Conservation (phyloP, 2,329 filamentous ascomycete species). For the Arthrinium phaeospermum region DNA sequence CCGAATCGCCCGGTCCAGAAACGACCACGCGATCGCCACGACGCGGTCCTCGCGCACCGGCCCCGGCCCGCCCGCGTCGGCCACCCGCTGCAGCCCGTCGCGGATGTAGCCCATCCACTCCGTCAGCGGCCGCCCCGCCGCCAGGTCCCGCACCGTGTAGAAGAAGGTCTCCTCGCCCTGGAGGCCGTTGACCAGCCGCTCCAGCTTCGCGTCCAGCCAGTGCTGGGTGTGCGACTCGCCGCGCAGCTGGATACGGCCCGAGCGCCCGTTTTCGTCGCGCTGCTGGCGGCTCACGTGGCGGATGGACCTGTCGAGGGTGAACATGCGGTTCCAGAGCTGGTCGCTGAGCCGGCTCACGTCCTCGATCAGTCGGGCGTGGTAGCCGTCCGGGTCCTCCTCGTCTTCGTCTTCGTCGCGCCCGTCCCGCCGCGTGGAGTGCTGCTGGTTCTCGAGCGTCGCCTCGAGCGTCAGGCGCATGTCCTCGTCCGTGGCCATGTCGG, state of each 20-base stretch:
- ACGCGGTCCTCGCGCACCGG: conserved; percentile 32
- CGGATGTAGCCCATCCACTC: conserved; percentile 33
- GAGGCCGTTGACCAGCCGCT: conserved; percentile 29
- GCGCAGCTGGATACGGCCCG: conserved; percentile 26
- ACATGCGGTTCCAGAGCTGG: conserved; percentile 30
- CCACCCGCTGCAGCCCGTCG: conserved; percentile 25
- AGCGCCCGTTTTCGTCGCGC: conserved; percentile 15
- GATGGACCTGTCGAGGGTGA: conserved; percentile 34
- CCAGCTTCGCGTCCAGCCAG: conserved; percentile 33
- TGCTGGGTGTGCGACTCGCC: conserved; percentile 30
- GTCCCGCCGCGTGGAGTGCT: conserved; percentile 21
- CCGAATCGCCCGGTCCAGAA: conserved; percentile 35
- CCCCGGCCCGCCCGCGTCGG: conserved; percentile 20
- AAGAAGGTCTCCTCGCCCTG: conserved; percentile 31
- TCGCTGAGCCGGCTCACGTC: conserved; percentile 31
- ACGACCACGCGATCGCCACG: conserved; percentile 35
- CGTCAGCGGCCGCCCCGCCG: conserved; percentile 25
- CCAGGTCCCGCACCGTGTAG: conserved; percentile 33
- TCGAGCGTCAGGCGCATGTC: conserved; percentile 37
- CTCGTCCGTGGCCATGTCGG: conserved; percentile 35
- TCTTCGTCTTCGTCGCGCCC: no score
- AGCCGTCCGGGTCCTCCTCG: neutral
- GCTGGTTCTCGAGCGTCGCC: conserved; percentile 30
- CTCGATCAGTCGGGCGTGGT: conserved; percentile 29
- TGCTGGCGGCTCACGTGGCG: conserved; percentile 25